Percentiles rank a stretch among this genome's conserved stretches.
Evolutionary conservation across 345 rosid species (phyloP).

Genomic region (Pistacia vera): DNA sequence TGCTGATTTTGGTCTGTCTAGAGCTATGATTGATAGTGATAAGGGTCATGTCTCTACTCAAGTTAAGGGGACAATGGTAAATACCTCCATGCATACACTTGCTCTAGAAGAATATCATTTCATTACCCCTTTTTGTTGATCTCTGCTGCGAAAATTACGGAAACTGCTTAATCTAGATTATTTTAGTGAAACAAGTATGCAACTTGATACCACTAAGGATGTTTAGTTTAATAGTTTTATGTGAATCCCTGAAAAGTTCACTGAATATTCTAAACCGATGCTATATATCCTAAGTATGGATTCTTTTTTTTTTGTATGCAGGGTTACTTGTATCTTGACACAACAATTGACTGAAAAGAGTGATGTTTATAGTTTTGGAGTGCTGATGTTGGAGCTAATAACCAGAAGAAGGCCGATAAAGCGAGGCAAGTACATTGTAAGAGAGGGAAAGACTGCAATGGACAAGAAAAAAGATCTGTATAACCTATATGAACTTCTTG

Average conservation of each 20-base stretch:
- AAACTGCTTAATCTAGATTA: background rate
- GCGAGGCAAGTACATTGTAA: conserved; percentile 79
- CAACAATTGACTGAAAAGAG: conserved; percentile 90
- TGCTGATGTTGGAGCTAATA: conserved; percentile 74
- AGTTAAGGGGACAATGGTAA: conserved; percentile 97
- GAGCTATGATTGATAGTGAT: conserved; percentile 58
- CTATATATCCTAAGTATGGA: background rate
- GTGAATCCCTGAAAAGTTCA: background rate
- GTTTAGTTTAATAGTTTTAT: too few relatives aligned
- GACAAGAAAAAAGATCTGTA: conserved; percentile 55
- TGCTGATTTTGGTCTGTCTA: conserved; percentile 93
- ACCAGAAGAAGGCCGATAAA: conserved; percentile 78
- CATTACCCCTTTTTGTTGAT: background rate
- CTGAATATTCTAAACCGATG: background rate
- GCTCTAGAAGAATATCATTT: background rate
- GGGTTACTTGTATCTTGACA: conserved; percentile 97
- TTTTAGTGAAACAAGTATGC: background rate
- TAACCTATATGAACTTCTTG: conserved; percentile 66
- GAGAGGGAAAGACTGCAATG: conserved; percentile 66
- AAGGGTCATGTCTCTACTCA: conserved; percentile 82
- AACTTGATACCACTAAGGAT: background rate
- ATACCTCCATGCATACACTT: conserved; percentile 16
- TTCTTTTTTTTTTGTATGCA: conserved; percentile 21
- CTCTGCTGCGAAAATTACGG: too few relatives aligned
- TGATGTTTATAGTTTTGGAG: conserved; percentile 94